Conservation (phyloP, 768 basidiomycete genomes). For the Tremella yokohamensis region DNA sequence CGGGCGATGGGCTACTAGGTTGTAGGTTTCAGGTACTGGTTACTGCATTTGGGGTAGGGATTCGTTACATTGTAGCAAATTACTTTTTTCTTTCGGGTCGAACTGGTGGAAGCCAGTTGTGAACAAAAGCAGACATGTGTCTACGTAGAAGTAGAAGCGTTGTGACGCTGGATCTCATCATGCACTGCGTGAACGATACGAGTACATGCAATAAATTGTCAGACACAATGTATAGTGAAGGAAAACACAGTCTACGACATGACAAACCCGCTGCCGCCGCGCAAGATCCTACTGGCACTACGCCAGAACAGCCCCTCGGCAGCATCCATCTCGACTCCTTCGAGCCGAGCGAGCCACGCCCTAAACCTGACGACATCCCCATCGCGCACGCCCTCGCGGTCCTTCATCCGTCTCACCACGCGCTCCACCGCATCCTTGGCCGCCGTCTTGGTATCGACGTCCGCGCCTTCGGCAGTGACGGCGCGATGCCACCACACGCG, state of each 20-base stretch:
- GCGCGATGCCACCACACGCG: slow-evolving; percentile 49
- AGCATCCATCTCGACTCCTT: slow-evolving; percentile 46
- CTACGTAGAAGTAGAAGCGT: too few relatives aligned
- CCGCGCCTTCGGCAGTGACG: slow-evolving; percentile 41
- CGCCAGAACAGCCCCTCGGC: slow-evolving; percentile 49
- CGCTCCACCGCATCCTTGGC: slow-evolving; percentile 49
- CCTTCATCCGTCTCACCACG: slow-evolving; percentile 43
- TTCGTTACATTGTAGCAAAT: too few relatives aligned
- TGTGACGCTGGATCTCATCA: too few relatives aligned
- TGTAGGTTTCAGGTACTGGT: background rate
- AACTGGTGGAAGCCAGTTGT: too few relatives aligned
- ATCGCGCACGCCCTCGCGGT: slow-evolving; percentile 39
- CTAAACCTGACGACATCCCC: slow-evolving; percentile 47
- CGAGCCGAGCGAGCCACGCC: slow-evolving; percentile 29
- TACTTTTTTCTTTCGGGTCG: too few relatives aligned
- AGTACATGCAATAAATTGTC: too few relatives aligned
- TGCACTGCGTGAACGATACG: too few relatives aligned
- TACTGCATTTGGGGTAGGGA: too few relatives aligned
- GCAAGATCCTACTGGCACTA: slow-evolving; percentile 40
- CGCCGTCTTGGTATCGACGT: slow-evolving; percentile 43
- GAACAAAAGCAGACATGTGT: too few relatives aligned
- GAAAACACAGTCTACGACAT: slow-evolving; percentile 20
- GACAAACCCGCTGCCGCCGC: slow-evolving; percentile 42
- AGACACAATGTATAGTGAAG: too few relatives aligned
- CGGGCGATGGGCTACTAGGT: slow-evolving; percentile 28